Conservation (phyloP, 1,139 yeast genomes). For the Pneumocystis sp. region DNA sequence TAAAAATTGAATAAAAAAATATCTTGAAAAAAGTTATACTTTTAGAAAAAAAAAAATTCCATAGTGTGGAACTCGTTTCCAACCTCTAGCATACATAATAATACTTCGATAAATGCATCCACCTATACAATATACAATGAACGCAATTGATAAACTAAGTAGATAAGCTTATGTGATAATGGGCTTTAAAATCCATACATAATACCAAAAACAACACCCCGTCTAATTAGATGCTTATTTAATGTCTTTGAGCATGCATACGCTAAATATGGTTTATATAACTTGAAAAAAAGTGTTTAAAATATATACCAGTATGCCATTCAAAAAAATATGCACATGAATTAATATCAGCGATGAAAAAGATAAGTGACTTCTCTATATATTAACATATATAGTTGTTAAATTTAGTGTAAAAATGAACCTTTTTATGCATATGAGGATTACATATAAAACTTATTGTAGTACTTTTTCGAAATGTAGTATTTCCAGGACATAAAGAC, state of each 20-base stretch:
- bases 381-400: neutral
- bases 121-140: neutral
- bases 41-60: neutral
- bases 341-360: conserved; percentile 55
- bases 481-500: conserved; percentile 46
- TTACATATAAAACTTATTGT: conserved; percentile 67
- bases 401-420: neutral
- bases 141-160: neutral
- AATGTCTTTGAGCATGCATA: neutral
- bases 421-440: conserved; percentile 38
- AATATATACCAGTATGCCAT: conserved; percentile 38
- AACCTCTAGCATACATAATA: neutral
- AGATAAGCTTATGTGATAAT: neutral
- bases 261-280: neutral
- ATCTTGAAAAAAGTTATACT: neutral
- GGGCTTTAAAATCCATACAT: neutral
- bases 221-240: neutral
- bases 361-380: conserved; percentile 42
- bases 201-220: neutral
- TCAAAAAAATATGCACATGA: conserved; percentile 78
- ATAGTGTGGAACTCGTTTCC: neutral
- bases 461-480: conserved; percentile 43
- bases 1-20: neutral
- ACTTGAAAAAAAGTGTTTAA: neutral
- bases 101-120: neutral